phyloP scores from a whole-genome alignment of 352 stramenopile genomes.

The Achlya hypogyna region DNA sequence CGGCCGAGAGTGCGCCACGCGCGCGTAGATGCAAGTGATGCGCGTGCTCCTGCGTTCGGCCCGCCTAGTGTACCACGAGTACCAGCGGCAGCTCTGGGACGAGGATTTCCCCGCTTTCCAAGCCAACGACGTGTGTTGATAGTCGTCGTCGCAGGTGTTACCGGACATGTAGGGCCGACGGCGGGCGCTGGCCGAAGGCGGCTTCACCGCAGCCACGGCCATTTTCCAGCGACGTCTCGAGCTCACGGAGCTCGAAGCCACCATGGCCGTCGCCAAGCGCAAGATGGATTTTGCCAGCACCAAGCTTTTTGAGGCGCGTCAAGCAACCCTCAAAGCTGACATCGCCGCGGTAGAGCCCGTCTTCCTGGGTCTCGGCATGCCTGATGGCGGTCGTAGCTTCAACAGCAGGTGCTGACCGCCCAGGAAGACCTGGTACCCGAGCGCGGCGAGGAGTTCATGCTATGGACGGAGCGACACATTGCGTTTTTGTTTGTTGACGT shows the following conservation, averaged over 20 bases:
- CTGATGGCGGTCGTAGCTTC: slow-evolving; percentile 21
- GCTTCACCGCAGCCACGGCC: slow-evolving; percentile 35
- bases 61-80: slow-evolving; percentile 56
- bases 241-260: slow-evolving; percentile 28
- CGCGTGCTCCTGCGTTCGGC: slow-evolving; percentile 53
- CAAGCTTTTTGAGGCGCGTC: slow-evolving; percentile 45
- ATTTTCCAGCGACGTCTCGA: slow-evolving; percentile 36
- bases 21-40: slow-evolving; percentile 58
- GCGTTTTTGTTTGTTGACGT: slow-evolving; percentile 56
- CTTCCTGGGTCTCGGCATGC: not conserved
- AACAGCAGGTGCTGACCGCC: slow-evolving; percentile 49
- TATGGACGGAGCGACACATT: slow-evolving; percentile 31
- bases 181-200: slow-evolving; percentile 32
- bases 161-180: slow-evolving; percentile 24
- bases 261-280: slow-evolving; percentile 54
- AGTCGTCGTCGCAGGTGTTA: not conserved
- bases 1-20: not conserved
- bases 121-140: slow-evolving; percentile 24
- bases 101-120: slow-evolving; percentile 40
- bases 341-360: slow-evolving; percentile 22
- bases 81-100: slow-evolving; percentile 74
- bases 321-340: slow-evolving; percentile 40
- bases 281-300: slow-evolving; percentile 52
- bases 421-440: slow-evolving; percentile 48
- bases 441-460: slow-evolving; percentile 52